These are phyloP conservation scores for Candolleomyces aberdarensis DNA, from an alignment of 768 basidiomycete genomes.

Conservation along the genomic window DNA sequence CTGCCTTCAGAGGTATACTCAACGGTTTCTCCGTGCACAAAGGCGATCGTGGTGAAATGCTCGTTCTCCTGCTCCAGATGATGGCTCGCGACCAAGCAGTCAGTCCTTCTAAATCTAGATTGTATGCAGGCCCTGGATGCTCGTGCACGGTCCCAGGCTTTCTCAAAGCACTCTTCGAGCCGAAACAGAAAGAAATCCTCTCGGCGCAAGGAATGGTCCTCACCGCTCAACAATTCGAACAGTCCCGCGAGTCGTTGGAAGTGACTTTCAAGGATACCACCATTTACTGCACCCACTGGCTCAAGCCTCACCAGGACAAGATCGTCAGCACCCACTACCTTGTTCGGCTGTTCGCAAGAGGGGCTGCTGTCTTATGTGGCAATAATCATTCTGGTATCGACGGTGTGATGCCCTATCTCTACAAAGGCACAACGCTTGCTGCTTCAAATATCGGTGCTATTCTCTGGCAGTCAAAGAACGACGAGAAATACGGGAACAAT, in stretches of 20 bases:
- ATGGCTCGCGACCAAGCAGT: not conserved
- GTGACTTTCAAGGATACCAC: not conserved
- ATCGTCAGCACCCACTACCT: not conserved
- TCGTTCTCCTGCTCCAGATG: not conserved
- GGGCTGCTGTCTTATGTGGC: not conserved
- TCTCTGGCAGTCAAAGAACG: not conserved
- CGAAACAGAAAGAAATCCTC: not conserved
- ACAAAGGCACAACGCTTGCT: not conserved
- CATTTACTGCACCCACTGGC: not conserved
- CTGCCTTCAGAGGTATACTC: conserved; percentile 7
- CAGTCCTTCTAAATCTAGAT: not conserved
- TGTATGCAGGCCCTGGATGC: not conserved
- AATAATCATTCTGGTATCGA: not conserved
- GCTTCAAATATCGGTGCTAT: not conserved
- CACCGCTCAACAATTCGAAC: not conserved
- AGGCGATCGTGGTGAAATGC: conserved; percentile 22
- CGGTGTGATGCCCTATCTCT: not conserved
- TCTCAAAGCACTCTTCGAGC: not conserved
- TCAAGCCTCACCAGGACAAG: not conserved
- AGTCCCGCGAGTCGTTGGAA: not conserved
- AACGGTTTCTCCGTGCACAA: conserved; percentile 16
- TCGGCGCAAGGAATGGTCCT: not conserved
- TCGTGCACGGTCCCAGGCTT: not conserved
- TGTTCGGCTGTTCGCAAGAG: not conserved
- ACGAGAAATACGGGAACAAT: not conserved